phyloP scores from a whole-genome alignment of 2,329 filamentous ascomycete genomes.

The Volutella citrinella region DNA sequence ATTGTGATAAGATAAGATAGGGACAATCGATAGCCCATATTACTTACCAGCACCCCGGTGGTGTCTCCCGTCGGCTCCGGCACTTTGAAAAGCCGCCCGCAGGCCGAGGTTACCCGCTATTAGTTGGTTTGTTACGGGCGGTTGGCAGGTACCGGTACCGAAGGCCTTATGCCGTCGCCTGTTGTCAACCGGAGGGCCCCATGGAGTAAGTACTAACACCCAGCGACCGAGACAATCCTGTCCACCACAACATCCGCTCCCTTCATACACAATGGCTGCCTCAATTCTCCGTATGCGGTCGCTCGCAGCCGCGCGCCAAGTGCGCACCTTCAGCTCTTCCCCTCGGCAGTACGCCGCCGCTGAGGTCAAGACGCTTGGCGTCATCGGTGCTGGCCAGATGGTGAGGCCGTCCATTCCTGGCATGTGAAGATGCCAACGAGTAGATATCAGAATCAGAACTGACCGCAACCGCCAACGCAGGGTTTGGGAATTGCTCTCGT shows the following conservation, averaged over 20 bases:
- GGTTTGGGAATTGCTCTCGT: conserved; percentile 95
- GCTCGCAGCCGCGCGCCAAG: conserved; percentile 35
- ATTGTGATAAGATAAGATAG: conserved; percentile 15
- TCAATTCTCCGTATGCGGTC: conserved; percentile 37
- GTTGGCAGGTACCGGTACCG: conserved; percentile 9
- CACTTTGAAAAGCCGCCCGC: too few species aligned
- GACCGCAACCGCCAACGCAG: conserved; percentile 42
- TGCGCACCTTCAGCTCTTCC: conserved; percentile 68
- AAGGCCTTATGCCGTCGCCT: conserved; percentile 17
- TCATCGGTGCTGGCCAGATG: conserved; percentile 96
- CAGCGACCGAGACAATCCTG: too few species aligned
- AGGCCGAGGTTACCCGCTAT: conserved; percentile 44
- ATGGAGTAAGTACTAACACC: too few species aligned
- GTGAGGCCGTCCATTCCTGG: conserved; percentile 46
- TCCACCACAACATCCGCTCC: conserved; percentile 6
- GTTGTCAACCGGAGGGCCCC: too few species aligned
- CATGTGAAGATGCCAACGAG: too few species aligned
- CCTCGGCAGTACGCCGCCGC: conserved; percentile 54
- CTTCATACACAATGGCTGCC: conserved; percentile 37
- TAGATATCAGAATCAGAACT: too few species aligned
- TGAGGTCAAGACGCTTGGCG: conserved; percentile 83
- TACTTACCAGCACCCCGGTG: too few species aligned
- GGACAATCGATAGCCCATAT: too few species aligned
- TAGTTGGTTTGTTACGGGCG: conserved; percentile 13
- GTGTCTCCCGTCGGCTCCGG: too few species aligned